Base-by-base conservation (phyloP, 2,329 filamentous ascomycete species). In the Aspergillus candidus region DNA sequence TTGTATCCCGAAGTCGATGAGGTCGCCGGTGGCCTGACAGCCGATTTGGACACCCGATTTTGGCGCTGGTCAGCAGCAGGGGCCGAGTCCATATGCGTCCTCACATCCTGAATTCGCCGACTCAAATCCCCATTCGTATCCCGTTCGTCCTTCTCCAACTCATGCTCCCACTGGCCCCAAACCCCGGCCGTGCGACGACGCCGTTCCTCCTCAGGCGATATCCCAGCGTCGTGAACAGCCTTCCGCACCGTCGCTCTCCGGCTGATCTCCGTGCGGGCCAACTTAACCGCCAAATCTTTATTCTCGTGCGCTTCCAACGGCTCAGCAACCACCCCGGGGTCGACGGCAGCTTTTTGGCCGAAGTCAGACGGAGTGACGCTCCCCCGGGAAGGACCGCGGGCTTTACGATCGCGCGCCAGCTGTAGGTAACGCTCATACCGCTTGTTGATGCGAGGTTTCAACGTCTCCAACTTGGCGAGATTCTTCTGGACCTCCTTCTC, bases 381-480 rank as follows among this genome's bases (percentile, higher is more conserved):
- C 39, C 48, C 42, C 12, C 49, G 36, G 4, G 54, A 52, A 46
- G 64, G 59, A 53, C 63, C 69, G 17, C 63, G 66, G 7, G 72
- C 67, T 35, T 74, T 69, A 35, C 70, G 68, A 41, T 72, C 68
- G 14, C 61, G 63, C 49, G 71, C 57, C 13, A 76, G 70, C 44
- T 78, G 75, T 46, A 75, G 63, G 77, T 86, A 91, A 43, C 77
- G 75, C n/a, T 83, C 75, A 60, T 87, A 82, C 11, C 83, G 77
- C 49, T 75, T 76, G 36, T 84, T 80, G 42, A 98, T 85, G 13
- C 83, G 77, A 1, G 88, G 88, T 58, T 89, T 93, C 44, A 96
- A 74, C 7, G 75, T 69, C 65, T 96, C 90, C 27, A 98, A 73
- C 50, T 83, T 79, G 48, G 76, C 72, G 11, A 94, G 66, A 13